Base-by-base conservation (phyloP, 352 stramenopile species). In the Globisporangium cederbergense region DNA sequence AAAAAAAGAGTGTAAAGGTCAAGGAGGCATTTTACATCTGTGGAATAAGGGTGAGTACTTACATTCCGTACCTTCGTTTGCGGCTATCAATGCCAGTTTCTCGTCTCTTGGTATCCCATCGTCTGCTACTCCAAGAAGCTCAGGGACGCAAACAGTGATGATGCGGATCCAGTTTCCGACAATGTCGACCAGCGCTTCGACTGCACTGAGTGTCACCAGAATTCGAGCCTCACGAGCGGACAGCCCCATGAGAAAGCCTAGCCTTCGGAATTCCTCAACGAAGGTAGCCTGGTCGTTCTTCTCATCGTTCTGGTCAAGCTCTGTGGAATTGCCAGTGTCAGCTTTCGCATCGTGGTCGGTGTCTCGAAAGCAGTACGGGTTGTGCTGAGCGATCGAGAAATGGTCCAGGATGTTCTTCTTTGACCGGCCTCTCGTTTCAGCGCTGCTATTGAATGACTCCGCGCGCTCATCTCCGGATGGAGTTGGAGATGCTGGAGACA, bases 401-500 rank as follows among this genome's bases (percentile, higher is more conserved):
- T 85, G 81, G 14, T 93, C 82, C 25, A 93, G 61, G 28, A 93
- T 92, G 20, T 57, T 89, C 60, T 87, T 87, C 54, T 86, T 89
- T 46, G 73, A 51, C 40, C 53, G 52, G 2, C 32, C 40, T 43
- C 51, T 52, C 14, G 64, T 32, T 52, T 77, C 57, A 18, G 16
- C 30, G 1, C 25, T 11, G 64, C 34, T 43, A n/a, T 54, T 60
- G 53, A 56, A 47, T 0, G 66, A 69, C 14, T 38, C 45, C 1
- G 7, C 32, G 14, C 59, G 50, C 22, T 50, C 55, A 2, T 50
- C 38, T 30, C 14, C 1, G 4, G 9, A 3, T 16, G 32, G 4
- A 30, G 4, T 28, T 22, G 54, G 38, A 10, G 32, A 46, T 36
- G 51, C 36, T 43, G 28, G 16, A 63, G 40, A 43, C 34, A 51